These are phyloP conservation scores for Parietichytrium sp. DNA, from an alignment of 108 stramenopile genomes.

Conservation along the genomic window DNA sequence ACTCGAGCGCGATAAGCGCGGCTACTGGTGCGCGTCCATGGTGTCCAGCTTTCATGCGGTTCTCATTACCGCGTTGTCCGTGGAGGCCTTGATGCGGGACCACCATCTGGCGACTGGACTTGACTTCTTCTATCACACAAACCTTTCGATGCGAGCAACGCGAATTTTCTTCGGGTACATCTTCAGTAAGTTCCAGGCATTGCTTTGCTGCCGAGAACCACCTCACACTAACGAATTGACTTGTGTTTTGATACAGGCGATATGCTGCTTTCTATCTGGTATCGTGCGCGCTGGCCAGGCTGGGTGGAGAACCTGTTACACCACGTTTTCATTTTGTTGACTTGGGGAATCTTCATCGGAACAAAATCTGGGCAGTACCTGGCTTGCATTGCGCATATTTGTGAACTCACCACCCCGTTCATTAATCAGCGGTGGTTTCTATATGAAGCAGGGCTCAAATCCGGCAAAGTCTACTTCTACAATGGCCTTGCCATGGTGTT, in stretches of 20 bases:
- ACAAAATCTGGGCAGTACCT: not conserved
- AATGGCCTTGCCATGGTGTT: not conserved
- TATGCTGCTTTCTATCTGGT: not conserved
- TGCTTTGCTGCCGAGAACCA: no score
- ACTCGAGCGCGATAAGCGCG: slow-evolving; percentile 37
- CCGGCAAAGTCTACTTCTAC: slow-evolving; percentile 22
- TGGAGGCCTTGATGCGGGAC: not conserved
- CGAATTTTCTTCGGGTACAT: slow-evolving; percentile 17
- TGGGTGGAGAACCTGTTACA: slow-evolving; percentile 39
- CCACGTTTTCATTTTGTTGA: not conserved
- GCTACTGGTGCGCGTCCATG: slow-evolving; percentile 32
- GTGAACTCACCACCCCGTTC: slow-evolving; percentile 20
- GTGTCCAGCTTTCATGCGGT: not conserved
- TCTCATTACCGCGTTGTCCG: slow-evolving; percentile 3
- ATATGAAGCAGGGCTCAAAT: not conserved
- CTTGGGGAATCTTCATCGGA: not conserved
- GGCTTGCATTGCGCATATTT: not conserved
- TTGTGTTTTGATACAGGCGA: no score
- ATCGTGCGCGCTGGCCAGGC: slow-evolving; percentile 14
- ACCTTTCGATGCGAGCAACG: not conserved
- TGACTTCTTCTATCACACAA: slow-evolving; percentile 26
- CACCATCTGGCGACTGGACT: not conserved
- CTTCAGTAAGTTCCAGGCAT: no score
- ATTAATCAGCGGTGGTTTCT: slow-evolving; percentile 36
- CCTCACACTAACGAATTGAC: no score